Evolutionary conservation across 1,284 basidiomycete genomes (phyloP), one percentile per base, ranked within the genome.

Genomic region (Ceratobasidium papillatum): DNA sequence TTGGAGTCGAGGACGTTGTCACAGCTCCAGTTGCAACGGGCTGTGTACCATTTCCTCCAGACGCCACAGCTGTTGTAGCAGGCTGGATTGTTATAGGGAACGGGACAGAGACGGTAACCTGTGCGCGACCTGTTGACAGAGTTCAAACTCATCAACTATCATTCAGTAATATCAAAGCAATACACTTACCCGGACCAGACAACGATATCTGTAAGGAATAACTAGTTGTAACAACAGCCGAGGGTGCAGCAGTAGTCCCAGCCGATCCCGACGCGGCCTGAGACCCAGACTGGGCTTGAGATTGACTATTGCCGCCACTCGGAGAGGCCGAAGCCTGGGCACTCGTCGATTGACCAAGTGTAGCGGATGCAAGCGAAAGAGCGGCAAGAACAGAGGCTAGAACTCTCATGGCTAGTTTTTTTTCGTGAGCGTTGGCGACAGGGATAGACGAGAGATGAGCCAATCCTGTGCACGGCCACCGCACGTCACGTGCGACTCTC

Each of bases 51-150:
- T 34, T 66, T 41, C 65, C 65, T 25, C 22, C 51, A 1, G 36
- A 1, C 0, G 30, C 51, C 34, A 43, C 54, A 2, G 45, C 30
- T 58, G 65, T 8, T 12, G 32, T 19, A 11, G 47, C 7, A 41
- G 49, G 47, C 7, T 22, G 22, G 56, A 58, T 61, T 9, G 68
- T 71, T 30, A 71, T 47, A 14, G 43, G 54, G 30, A 71, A 41
- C 2, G 68, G 41, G 68, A 71, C 56, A 12, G 68, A 71, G 22
- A 69, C 65, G 22, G 65, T 38, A 19, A 61, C 19, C 58, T 59
- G 52, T 14, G 43, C 36, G 36, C 68, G 68, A 41, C 27, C 68
- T 71, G 11, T 22, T 3, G 22, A 47, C 41, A 38, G 17, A n/a
- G 30, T 11, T 38, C 7, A 17, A 59, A 19, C 27, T 27, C 30